Conservation (phyloP, 257 asterid genomes). For the Fraxinus excelsior region DNA sequence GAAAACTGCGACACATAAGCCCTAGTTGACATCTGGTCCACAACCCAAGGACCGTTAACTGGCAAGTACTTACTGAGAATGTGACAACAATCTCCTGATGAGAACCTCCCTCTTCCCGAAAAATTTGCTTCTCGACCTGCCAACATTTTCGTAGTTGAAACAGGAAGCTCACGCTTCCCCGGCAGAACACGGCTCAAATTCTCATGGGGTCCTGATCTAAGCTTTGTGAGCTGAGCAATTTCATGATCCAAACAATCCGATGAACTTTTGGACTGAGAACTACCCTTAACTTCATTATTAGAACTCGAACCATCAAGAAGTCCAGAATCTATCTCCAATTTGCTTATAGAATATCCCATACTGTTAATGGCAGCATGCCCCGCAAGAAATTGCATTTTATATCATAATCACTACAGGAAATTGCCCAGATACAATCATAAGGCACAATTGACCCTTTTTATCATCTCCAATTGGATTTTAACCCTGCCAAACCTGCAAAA, state of each 20-base stretch:
- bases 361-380: conserved; percentile 28
- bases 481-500: conserved; percentile 25
- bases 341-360: conserved; percentile 80
- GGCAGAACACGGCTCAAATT: conserved; percentile 41
- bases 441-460: conserved; percentile 17
- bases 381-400: conserved; percentile 40
- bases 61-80: conserved; percentile 77
- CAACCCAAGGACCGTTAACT: conserved; percentile 60
- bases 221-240: conserved; percentile 73
- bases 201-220: conserved; percentile 65
- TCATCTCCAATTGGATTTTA: conserved; percentile 16
- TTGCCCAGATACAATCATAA: not conserved
- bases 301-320: conserved; percentile 50
- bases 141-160: conserved; percentile 71
- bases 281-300: conserved; percentile 30
- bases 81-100: conserved; percentile 71
- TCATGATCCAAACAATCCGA: conserved; percentile 47
- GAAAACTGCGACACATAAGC: conserved; percentile 92
- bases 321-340: conserved; percentile 52
- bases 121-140: conserved; percentile 75
- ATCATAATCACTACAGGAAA: conserved; percentile 19
- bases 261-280: conserved; percentile 23
- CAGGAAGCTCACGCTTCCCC: conserved; percentile 49
- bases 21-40: conserved; percentile 78
- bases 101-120: conserved; percentile 69